Evolutionary conservation across 495 filamentous ascomycete genomes (phyloP).

Genomic region (Pyronema omphalodes): DNA sequence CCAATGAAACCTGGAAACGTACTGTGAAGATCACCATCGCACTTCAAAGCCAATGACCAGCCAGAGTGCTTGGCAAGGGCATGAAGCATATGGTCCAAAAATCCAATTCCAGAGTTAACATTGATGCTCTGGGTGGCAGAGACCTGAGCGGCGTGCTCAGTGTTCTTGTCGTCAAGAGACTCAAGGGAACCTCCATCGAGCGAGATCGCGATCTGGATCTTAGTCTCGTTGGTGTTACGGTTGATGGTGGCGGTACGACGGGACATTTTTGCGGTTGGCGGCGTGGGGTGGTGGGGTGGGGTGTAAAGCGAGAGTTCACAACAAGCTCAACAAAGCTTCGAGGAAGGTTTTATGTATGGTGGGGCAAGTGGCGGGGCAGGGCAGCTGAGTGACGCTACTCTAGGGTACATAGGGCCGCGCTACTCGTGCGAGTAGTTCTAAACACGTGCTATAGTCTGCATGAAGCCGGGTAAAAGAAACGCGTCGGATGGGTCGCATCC

Average conservation of each 20-base stretch:
- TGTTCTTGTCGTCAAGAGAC: conserved; percentile 32
- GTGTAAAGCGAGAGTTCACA: background rate
- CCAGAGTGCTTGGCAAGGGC: conserved; percentile 88
- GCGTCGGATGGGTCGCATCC: background rate
- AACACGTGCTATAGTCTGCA: no score
- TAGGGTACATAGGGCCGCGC: no score
- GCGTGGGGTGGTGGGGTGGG: conserved; percentile 4
- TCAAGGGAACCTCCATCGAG: conserved; percentile 71
- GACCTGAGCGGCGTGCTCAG: conserved; percentile 59
- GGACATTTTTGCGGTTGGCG: conserved; percentile 22
- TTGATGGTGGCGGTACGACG: conserved; percentile 55
- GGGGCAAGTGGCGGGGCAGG: no score
- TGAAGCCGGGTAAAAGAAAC: conserved; percentile 3
- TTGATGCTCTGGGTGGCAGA: conserved; percentile 66
- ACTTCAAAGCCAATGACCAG: conserved; percentile 67
- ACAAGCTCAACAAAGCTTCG: no score
- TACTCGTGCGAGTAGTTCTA: no score
- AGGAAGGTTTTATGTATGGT: no score
- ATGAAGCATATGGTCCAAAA: conserved; percentile 97
- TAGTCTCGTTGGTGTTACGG: conserved; percentile 91
- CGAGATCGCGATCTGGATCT: conserved; percentile 77
- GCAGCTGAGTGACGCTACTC: no score
- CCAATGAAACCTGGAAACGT: conserved; percentile 21
- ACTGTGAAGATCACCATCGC: conserved; percentile 83
- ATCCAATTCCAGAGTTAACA: conserved; percentile 90